These are phyloP conservation scores for Sonneratia alba DNA, from an alignment of 345 rosid species.

Conservation along the genomic window DNA sequence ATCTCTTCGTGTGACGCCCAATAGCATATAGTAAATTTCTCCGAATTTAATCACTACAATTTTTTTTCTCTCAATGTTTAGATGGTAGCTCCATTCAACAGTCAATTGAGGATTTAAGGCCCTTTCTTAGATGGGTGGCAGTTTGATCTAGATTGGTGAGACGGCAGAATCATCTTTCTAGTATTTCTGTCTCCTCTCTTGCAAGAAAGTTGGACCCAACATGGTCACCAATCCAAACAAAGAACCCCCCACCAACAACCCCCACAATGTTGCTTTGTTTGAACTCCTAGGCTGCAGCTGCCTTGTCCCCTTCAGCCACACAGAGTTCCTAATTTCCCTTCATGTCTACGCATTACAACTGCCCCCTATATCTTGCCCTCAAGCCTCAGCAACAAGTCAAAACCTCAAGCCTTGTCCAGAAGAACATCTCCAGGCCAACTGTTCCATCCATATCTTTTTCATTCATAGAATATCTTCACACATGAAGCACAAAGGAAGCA, in stretches of 20 bases:
- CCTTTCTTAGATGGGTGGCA: too few relatives aligned
- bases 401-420: background rate
- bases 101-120: too few relatives aligned
- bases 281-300: conserved; percentile 27
- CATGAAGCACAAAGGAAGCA: conserved; percentile 64
- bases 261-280: conserved; percentile 27
- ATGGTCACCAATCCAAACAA: background rate
- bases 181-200: too few relatives aligned
- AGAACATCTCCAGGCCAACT: background rate
- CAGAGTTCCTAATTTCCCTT: conserved; percentile 29
- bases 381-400: conserved; percentile 42
- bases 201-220: background rate
- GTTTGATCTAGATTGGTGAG: too few relatives aligned
- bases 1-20: too few relatives aligned
- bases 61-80: too few relatives aligned
- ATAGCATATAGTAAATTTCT: too few relatives aligned
- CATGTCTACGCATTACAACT: conserved; percentile 34
- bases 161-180: too few relatives aligned
- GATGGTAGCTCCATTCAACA: too few relatives aligned
- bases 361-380: background rate
- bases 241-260: conserved; percentile 6
- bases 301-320: conserved; percentile 37
- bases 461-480: background rate
- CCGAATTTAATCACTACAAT: too few relatives aligned
- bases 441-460: background rate